Percentiles rank a stretch among this genome's conserved stretches.
These are phyloP conservation scores for Backusella tarrabulga DNA, from an alignment of 192 early-diverging fungal species.

Conservation along the genomic window DNA sequence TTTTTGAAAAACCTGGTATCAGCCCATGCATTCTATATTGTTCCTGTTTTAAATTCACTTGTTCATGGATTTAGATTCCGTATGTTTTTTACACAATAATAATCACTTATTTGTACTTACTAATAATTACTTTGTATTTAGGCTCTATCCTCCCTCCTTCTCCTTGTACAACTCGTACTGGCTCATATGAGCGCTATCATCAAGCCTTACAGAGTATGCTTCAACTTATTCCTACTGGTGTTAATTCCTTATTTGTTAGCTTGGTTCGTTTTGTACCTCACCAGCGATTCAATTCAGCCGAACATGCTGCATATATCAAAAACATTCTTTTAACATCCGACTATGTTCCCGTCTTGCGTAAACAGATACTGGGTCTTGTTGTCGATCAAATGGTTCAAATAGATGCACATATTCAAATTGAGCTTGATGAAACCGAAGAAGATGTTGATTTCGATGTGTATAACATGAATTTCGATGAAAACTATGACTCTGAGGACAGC, in stretches of 20 bases:
- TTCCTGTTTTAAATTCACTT: conserved; percentile 58
- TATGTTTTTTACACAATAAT: conserved; percentile 24
- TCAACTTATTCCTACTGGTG: conserved; percentile 66
- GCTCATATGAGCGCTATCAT: conserved; percentile 62
- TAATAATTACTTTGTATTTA: background rate
- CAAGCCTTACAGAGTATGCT: conserved; percentile 59
- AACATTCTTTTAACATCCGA: conserved; percentile 73
- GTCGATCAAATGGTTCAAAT: conserved; percentile 85
- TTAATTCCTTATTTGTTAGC: conserved; percentile 57
- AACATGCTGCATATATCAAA: conserved; percentile 67
- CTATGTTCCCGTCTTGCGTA: conserved; percentile 72
- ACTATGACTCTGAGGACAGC: conserved; percentile 38
- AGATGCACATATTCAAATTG: conserved; percentile 92
- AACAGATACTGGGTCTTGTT: conserved; percentile 68
- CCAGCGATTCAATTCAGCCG: conserved; percentile 57
- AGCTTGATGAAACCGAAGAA: conserved; percentile 82
- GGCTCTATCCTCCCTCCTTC: conserved; percentile 16
- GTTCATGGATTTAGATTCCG: conserved; percentile 52
- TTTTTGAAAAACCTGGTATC: conserved; percentile 74
- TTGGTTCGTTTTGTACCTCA: conserved; percentile 71
- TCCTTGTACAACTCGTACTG: conserved; percentile 15
- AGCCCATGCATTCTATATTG: conserved; percentile 67
- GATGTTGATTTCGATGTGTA: conserved; percentile 42
- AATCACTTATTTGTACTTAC: background rate
- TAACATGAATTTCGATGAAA: conserved; percentile 35